phyloP scores from a whole-genome alignment of 1,284 basidiomycete species.

The Rhodofomes roseus region DNA sequence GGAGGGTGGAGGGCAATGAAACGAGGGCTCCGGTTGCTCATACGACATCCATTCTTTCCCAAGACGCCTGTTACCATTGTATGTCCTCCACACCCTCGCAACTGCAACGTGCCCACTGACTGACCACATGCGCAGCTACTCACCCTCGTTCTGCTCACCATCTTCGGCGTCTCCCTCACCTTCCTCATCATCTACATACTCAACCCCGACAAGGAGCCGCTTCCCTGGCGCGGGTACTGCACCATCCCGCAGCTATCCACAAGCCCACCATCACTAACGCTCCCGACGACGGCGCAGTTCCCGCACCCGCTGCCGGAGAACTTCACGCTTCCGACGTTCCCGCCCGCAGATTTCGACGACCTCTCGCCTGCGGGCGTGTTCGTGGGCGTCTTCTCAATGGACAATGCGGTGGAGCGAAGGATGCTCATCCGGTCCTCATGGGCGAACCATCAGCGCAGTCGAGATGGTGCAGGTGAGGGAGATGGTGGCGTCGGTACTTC shows the following conservation, averaged over 20 bases:
- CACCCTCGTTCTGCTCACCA: slow-evolving; percentile 65
- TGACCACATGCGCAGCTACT: slow-evolving; percentile 47
- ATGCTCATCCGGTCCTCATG: slow-evolving; percentile 91
- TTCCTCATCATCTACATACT: slow-evolving; percentile 87
- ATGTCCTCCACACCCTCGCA: slow-evolving; percentile 27
- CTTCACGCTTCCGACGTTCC: slow-evolving; percentile 47
- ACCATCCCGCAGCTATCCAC: slow-evolving; percentile 51
- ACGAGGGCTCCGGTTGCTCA: slow-evolving; percentile 49
- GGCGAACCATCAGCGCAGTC: slow-evolving; percentile 78
- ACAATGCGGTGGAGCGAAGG: slow-evolving; percentile 81
- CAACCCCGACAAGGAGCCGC: slow-evolving; percentile 92
- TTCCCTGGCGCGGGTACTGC: slow-evolving; percentile 95
- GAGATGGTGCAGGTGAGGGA: slow-evolving; percentile 65
- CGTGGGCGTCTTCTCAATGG: slow-evolving; percentile 90
- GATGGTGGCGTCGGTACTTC: slow-evolving; percentile 78
- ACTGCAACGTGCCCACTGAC: slow-evolving; percentile 2
- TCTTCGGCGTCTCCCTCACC: slow-evolving; percentile 75
- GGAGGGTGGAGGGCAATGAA: slow-evolving; percentile 43
- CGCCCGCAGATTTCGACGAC: slow-evolving; percentile 62
- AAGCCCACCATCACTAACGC: slow-evolving; percentile 37
- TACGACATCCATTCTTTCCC: slow-evolving; percentile 77
- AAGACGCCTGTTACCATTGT: slow-evolving; percentile 80
- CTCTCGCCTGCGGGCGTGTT: slow-evolving; percentile 89
- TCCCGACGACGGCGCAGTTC: slow-evolving; percentile 31
- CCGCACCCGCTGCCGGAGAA: slow-evolving; percentile 36